Percentiles rank a stretch among this genome's conserved stretches.
phyloP scores from a whole-genome alignment of 352 stramenopile genomes.

The Saprolegnia parasitica region DNA sequence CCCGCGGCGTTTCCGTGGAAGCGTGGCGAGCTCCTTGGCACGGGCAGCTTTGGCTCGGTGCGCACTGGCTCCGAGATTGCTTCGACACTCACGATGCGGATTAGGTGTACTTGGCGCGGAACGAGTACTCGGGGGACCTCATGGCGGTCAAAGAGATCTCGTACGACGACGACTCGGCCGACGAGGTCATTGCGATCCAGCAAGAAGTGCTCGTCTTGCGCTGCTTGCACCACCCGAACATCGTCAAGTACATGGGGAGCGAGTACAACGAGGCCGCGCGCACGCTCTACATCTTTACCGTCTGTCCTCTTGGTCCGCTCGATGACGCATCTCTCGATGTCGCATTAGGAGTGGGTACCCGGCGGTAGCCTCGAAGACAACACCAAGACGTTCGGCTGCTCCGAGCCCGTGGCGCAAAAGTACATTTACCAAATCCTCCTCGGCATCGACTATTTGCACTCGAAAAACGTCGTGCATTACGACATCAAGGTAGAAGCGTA shows the following conservation, averaged over 20 bases:
- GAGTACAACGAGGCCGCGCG: constrained; percentile 60
- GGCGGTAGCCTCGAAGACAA: constrained; percentile 78
- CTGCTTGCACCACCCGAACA: constrained; percentile 84
- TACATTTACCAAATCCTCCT: constrained; percentile 80
- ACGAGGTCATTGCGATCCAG: constrained; percentile 39
- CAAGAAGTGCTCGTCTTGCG: constrained; percentile 86
- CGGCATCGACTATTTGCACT: constrained; percentile 55
- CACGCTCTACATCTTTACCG: constrained; percentile 86
- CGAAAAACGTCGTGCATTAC: constrained; percentile 50
- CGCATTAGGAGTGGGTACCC: constrained; percentile 72
- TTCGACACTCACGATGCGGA: not conserved
- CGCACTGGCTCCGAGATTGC: constrained; percentile 1
- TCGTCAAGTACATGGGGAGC: constrained; percentile 89
- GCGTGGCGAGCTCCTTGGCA: constrained; percentile 50
- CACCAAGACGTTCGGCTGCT: constrained; percentile 71
- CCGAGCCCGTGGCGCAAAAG: constrained; percentile 61
- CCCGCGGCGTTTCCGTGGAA: constrained; percentile 37
- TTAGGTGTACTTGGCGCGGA: constrained; percentile 87
- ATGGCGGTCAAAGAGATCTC: constrained; percentile 76
- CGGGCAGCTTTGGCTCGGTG: constrained; percentile 62
- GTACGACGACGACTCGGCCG: constrained; percentile 41
- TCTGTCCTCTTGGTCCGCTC: not conserved
- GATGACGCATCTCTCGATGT: not conserved
- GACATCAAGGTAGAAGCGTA: constrained; percentile 53
- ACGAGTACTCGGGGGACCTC: constrained; percentile 82